Evolutionary conservation across 306 rosid species (phyloP).

Genomic region (Biancaea sappan): DNA sequence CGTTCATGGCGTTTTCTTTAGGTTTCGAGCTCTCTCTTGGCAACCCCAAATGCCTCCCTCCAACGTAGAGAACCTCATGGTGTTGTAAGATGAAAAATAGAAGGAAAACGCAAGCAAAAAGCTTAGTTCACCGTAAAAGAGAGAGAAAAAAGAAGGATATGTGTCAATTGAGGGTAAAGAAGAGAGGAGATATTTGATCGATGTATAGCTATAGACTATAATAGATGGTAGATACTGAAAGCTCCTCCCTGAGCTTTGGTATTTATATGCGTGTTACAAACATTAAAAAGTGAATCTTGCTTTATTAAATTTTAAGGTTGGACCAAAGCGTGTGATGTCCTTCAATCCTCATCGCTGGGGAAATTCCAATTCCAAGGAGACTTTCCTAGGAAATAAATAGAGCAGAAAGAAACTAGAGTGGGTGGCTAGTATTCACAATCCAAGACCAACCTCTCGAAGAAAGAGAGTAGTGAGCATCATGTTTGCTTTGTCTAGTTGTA

Average conservation of each 20-base stretch:
- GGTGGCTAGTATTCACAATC: slow-evolving; percentile 28
- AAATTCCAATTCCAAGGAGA: slow-evolving; percentile 37
- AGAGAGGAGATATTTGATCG: no score
- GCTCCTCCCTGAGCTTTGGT: slow-evolving; percentile 13
- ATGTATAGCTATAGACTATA: no score
- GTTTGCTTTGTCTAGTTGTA: slow-evolving; percentile 36
- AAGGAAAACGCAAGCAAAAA: neutral
- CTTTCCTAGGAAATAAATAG: slow-evolving; percentile 29
- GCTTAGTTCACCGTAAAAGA: slow-evolving; percentile 42
- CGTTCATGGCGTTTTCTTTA: neutral
- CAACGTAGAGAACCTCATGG: slow-evolving; percentile 37
- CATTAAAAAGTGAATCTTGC: neutral
- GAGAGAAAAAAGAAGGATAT: no score
- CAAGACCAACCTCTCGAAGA: slow-evolving; percentile 39
- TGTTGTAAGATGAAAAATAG: neutral
- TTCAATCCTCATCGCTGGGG: slow-evolving; percentile 38
- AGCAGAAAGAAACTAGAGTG: slow-evolving; percentile 11
- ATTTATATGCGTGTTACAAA: slow-evolving; percentile 17
- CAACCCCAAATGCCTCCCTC: slow-evolving; percentile 48
- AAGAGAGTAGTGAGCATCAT: slow-evolving; percentile 31
- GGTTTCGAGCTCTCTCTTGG: slow-evolving; percentile 24
- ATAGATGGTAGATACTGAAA: slow-evolving; percentile 14
- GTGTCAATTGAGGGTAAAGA: no score
- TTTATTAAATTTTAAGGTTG: slow-evolving; percentile 22
- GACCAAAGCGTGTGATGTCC: slow-evolving; percentile 37